Evolutionary conservation across 1,284 basidiomycete genomes (phyloP).

Genomic region (Tilletia indica): DNA sequence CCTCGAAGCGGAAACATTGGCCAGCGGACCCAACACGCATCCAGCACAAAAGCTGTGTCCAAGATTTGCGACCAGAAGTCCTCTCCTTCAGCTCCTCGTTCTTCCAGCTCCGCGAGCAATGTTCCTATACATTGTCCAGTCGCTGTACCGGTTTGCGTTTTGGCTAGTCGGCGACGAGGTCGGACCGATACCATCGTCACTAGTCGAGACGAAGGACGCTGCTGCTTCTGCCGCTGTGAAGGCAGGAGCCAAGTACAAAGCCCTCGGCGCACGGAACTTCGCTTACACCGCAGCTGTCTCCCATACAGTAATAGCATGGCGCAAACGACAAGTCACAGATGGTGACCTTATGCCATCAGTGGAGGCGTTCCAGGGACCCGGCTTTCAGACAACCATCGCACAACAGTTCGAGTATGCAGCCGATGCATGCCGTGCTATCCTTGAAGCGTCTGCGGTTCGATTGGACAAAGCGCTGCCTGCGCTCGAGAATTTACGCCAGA

Average conservation of each 20-base stretch:
- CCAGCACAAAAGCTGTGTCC: neutral
- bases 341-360: slow-evolving; percentile 1
- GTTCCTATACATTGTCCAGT: slow-evolving; percentile 7
- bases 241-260: neutral
- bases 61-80: neutral
- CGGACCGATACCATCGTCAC: neutral
- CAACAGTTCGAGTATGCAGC: slow-evolving; percentile 10
- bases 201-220: neutral
- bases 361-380: slow-evolving; percentile 5
- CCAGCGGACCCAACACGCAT: neutral
- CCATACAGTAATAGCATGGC: neutral
- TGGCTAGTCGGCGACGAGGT: slow-evolving; percentile 13
- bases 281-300: slow-evolving; percentile 7
- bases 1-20: slow-evolving; percentile 1
- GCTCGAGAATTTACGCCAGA: neutral
- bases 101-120: neutral
- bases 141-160: slow-evolving; percentile 8
- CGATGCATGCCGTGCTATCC: slow-evolving; percentile 7
- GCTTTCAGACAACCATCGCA: neutral
- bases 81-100: neutral
- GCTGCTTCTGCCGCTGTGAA: neutral
- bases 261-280: neutral
- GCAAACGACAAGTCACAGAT: slow-evolving; percentile 6
- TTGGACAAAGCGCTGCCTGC: neutral
- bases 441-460: slow-evolving; percentile 4